Evolutionary conservation across 1,139 yeast species (phyloP), one percentile per base, ranked within the genome.

Genomic region (Hansenula anomala): DNA sequence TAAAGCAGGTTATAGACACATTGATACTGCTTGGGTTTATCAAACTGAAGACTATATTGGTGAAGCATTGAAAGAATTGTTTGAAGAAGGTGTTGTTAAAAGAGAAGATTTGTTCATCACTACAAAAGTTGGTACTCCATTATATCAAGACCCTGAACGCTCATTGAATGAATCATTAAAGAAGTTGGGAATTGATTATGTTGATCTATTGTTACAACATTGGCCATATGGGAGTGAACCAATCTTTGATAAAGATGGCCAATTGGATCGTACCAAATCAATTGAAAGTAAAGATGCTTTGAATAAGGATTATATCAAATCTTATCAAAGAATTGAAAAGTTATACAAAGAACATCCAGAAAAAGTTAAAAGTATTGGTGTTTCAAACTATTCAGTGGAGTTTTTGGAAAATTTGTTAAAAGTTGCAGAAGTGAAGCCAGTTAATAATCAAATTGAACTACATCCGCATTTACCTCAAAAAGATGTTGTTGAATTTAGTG

Each of bases 81-180:
- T 74, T 44, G 69, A 60, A 7, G 72, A 69, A 42, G 78, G 77
- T 1, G 60, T 63, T 10, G 63, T 71, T 17, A 73, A 66, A 43
- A 66, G 83, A 45, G 78, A 75, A 43, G 83, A 78, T 33, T 41
- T 78, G 11, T 77, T 75, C 51, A 64, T 77, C 44, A 78, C 83
- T 6, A 71, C 81, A 7, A 78, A 78, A 53, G 78, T 77, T 11
- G 76, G 81, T 80, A 69, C 69, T 34, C 49, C 58, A 14, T 56
- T 63, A 36, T 72, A 71, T 49, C 50, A 58, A 35, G 48, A 58
- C n/a, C 65, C 63, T 5, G 58, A 48, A 18, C 51, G 52, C 22
- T 66, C 71, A 0, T 47, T 69, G 33, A 56, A 63, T n/a, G 54
- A 49, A 25, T 67, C 71, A 3, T 52, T 69, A 47, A 46, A 59